phyloP scores from a whole-genome alignment of 1,284 basidiomycete genomes.

The Ustilago bromivora region DNA sequence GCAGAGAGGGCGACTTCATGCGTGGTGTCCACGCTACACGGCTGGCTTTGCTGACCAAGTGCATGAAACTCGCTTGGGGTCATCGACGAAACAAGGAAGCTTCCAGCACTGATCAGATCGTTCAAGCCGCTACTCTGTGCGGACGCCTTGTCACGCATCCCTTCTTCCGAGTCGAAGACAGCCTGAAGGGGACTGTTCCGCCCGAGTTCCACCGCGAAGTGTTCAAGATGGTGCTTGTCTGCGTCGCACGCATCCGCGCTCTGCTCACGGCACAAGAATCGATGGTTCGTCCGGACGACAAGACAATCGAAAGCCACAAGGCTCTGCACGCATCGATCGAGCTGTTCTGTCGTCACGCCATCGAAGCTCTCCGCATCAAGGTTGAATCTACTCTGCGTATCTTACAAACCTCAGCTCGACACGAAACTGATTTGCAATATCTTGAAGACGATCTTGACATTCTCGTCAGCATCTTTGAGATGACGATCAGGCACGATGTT shows the following conservation, averaged over 20 bases:
- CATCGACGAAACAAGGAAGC: slow-evolving; percentile 71
- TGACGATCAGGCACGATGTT: slow-evolving; percentile 75
- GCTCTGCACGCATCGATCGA: slow-evolving; percentile 83
- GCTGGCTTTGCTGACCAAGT: slow-evolving; percentile 78
- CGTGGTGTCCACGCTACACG: slow-evolving; percentile 82
- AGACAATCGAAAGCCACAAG: slow-evolving; percentile 63
- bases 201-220: slow-evolving; percentile 78
- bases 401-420: slow-evolving; percentile 73
- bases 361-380: slow-evolving; percentile 76
- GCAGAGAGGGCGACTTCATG: slow-evolving; percentile 84
- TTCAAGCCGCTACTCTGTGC: slow-evolving; percentile 76
- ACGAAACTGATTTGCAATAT: slow-evolving; percentile 72
- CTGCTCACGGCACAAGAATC: slow-evolving; percentile 20
- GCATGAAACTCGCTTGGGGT: slow-evolving; percentile 78
- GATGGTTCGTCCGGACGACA: slow-evolving; percentile 29
- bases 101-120: slow-evolving; percentile 73
- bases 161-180: slow-evolving; percentile 80
- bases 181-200: slow-evolving; percentile 78
- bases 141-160: slow-evolving; percentile 79
- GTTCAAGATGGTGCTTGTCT: slow-evolving; percentile 52
- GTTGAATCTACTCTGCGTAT: slow-evolving; percentile 74
- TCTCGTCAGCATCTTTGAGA: slow-evolving; percentile 82
- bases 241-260: slow-evolving; percentile 31
- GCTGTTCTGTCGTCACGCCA: slow-evolving; percentile 78
- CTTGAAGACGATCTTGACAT: slow-evolving; percentile 83